phyloP scores from a whole-genome alignment of 345 rosid genomes.

The Anacardium occidentale region DNA sequence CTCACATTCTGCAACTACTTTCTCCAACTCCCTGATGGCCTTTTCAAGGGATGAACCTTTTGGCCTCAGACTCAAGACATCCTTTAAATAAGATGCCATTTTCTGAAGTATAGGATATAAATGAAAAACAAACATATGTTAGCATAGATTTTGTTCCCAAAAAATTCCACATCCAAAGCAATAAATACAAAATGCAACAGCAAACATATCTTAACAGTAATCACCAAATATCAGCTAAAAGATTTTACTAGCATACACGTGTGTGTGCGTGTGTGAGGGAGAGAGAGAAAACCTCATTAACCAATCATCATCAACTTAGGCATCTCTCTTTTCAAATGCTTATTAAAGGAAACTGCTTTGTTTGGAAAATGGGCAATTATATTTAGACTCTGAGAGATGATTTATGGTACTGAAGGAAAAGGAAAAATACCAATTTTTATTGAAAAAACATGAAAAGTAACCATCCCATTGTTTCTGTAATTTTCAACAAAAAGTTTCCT shows the following conservation, averaged over 20 bases:
- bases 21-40: conserved; percentile 43
- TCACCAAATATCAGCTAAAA: neutral
- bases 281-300: neutral
- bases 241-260: neutral
- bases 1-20: conserved; percentile 42
- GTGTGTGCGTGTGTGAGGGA: neutral
- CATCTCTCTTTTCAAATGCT: no score
- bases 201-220: neutral
- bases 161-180: neutral
- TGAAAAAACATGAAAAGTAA: no score
- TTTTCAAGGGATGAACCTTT: conserved; percentile 38
- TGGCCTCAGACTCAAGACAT: conserved; percentile 22
- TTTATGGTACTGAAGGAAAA: no score
- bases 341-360: no score
- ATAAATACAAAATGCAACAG: neutral
- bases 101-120: conserved; percentile 24
- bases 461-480: no score
- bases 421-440: no score
- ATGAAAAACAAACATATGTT: conserved; percentile 4
- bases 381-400: no score
- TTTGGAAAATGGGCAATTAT: no score
- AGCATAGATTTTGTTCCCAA: neutral
- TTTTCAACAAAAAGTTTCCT: no score
- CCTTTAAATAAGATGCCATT: conserved; percentile 20
- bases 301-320: no score